phyloP scores from a whole-genome alignment of 257 asterid species.

The Agastache rugosa region DNA sequence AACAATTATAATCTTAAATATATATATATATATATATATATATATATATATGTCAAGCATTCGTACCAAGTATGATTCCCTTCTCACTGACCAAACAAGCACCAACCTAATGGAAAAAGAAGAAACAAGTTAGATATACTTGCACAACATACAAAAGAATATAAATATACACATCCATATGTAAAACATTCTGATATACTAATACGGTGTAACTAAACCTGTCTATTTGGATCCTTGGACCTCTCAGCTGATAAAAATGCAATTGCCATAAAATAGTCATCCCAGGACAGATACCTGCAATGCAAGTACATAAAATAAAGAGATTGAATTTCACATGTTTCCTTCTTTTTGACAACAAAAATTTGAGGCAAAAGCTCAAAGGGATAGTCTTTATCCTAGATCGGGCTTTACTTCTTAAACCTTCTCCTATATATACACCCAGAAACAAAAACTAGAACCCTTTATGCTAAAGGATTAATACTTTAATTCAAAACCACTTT shows the following conservation, averaged over 20 bases:
- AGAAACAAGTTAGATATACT: not conserved
- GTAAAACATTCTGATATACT: not conserved
- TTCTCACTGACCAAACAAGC: slow-evolving; percentile 96
- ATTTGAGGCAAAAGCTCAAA: slow-evolving; percentile 3
- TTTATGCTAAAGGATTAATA: not conserved
- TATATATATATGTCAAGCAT: too few species aligned
- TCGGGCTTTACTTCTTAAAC: not conserved
- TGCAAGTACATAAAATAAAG: slow-evolving; percentile 10
- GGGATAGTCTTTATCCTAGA: not conserved
- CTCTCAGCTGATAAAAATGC: slow-evolving; percentile 94
- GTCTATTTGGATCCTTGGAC: slow-evolving; percentile 96
- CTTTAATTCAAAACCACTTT: not conserved
- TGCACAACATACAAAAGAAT: not conserved
- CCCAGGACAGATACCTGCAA: slow-evolving; percentile 86
- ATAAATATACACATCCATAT: not conserved
- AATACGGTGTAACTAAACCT: slow-evolving; percentile 48
- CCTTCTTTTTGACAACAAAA: not conserved
- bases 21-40: too few species aligned
- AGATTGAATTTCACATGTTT: not conserved
- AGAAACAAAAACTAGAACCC: not conserved
- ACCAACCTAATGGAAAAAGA: slow-evolving; percentile 66
- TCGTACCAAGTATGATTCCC: slow-evolving; percentile 87
- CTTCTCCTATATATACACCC: slow-evolving; percentile 18
- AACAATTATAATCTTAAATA: slow-evolving; percentile 2
- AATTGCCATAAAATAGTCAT: slow-evolving; percentile 92